A percentile compares a stretch with the other conserved stretches of the same genome.
Conservation (phyloP, 1,284 basidiomycete genomes). For the Waitea zeae region DNA sequence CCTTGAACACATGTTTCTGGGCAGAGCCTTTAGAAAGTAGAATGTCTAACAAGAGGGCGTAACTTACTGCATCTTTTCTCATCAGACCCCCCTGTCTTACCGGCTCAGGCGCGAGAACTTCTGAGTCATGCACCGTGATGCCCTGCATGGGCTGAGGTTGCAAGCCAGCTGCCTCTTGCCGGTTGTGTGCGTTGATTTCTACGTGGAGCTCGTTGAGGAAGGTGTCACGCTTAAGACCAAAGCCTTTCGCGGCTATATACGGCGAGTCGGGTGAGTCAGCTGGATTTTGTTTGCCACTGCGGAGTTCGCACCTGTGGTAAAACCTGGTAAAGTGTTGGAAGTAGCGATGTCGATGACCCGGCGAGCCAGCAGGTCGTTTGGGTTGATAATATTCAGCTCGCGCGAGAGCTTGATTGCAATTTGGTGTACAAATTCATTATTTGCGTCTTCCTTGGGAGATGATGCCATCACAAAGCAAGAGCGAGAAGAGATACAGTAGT, state of each 20-base stretch:
- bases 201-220: slow-evolving; percentile 40
- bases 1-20: slow-evolving; percentile 51
- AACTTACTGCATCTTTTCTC: slow-evolving; percentile 45
- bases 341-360: slow-evolving; percentile 70
- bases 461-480: neutral
- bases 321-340: slow-evolving; percentile 44
- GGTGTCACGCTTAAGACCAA: slow-evolving; percentile 70
- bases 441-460: neutral
- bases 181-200: slow-evolving; percentile 41
- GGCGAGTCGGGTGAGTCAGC: slow-evolving; percentile 8
- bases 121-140: slow-evolving; percentile 65
- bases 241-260: slow-evolving; percentile 50
- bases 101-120: slow-evolving; percentile 68
- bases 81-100: slow-evolving; percentile 62
- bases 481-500: too few species aligned
- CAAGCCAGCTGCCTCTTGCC: slow-evolving; percentile 41
- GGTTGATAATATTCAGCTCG: slow-evolving; percentile 62
- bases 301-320: slow-evolving; percentile 30
- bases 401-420: slow-evolving; percentile 71
- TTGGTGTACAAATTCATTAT: slow-evolving; percentile 52
- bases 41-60: too few species aligned
- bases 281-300: slow-evolving; percentile 1
- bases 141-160: slow-evolving; percentile 43
- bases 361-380: slow-evolving; percentile 67
- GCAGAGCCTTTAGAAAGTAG: neutral